Evolutionary conservation across 2,329 filamentous ascomycete genomes (phyloP), one percentile per base, ranked within the genome.

Genomic region (Hypomyces rosellus): DNA sequence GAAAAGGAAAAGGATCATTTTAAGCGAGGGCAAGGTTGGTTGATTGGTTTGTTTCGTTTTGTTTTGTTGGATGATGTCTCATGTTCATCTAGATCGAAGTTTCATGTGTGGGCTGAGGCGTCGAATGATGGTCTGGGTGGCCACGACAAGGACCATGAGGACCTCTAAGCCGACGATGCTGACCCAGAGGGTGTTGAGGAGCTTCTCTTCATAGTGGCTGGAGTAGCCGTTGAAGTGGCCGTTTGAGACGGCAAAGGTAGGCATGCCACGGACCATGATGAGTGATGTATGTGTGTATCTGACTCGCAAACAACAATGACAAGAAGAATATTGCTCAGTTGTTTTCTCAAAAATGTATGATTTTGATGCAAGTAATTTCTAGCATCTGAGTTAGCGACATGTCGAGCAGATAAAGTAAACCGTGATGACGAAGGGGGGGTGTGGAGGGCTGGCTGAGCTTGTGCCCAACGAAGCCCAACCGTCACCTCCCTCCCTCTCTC

Each of bases 171-270:
- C 66, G 38, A 76, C 60, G n/a, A 77, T 67, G 38, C 70, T 68
- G 44, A 76, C 66, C 71, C 74, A 76, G 44, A 76, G 58, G 34
- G 66, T 63, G 64, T 77, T 75, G 43, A 76, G 62, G 34, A 75
- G 64, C 46, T 62, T 60, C 50, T 68, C 65, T 51, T 72, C 65
- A 52, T 67, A 58, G 48, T 62, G 63, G 39, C 59, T 61, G 55
- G 45, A 62, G 59, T 53, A 63, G 59, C 50, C 57, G 58, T 61
- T 59, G 57, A 60, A 56, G 54, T 61, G 62, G 55, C 55, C 52
- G 20, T 55, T 43, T 18, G 46, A 38, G 34, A 52, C 43, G 50
- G 50, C 34, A 43, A 45, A 52, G 39, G 45, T 39, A 6, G 46
- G 45, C 46, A 51, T 51, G 45, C 50, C 30, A 40, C 51, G 39